A percentile compares a stretch with the other conserved stretches of the same genome.
These are phyloP conservation scores for Trametes punicea DNA, from an alignment of 768 basidiomycete genomes.

Conservation along the genomic window DNA sequence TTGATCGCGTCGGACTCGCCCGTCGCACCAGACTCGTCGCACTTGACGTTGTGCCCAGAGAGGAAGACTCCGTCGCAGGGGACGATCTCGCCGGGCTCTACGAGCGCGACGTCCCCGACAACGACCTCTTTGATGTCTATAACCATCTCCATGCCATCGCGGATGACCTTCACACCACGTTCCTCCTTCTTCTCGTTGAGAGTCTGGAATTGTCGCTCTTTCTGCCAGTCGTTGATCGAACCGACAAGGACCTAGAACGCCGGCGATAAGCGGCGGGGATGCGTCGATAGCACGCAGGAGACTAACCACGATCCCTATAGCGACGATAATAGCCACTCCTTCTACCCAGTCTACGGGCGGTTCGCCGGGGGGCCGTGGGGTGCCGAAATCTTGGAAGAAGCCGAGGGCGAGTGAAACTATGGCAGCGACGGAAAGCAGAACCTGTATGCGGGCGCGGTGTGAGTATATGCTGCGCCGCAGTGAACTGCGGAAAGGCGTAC, in stretches of 20 bases:
- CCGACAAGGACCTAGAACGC: slow-evolving; percentile 73
- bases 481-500: slow-evolving; percentile 34
- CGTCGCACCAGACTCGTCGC: slow-evolving; percentile 95
- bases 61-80: slow-evolving; percentile 97
- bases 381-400: slow-evolving; percentile 90
- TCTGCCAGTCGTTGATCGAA: slow-evolving; percentile 97
- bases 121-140: slow-evolving; percentile 66
- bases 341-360: slow-evolving; percentile 97
- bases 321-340: slow-evolving; percentile 79
- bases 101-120: slow-evolving; percentile 87
- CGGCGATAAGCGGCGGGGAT: not conserved
- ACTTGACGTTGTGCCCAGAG: slow-evolving; percentile 87
- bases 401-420: slow-evolving; percentile 91
- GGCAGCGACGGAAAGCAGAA: slow-evolving; percentile 89
- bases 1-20: slow-evolving; percentile 96
- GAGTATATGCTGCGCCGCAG: not conserved
- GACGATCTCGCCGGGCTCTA: slow-evolving; percentile 94
- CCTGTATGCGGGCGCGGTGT: slow-evolving; percentile 42
- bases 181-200: slow-evolving; percentile 97
- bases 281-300: not conserved
- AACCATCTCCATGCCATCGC: slow-evolving; percentile 28
- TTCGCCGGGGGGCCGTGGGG: slow-evolving; percentile 49
- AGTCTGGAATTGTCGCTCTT: slow-evolving; percentile 90
- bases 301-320: slow-evolving; percentile 67
- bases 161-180: slow-evolving; percentile 72